These are phyloP conservation scores for Exophiala alcalophila DNA, from an alignment of 2,329 filamentous ascomycete species.

Conservation along the genomic window DNA sequence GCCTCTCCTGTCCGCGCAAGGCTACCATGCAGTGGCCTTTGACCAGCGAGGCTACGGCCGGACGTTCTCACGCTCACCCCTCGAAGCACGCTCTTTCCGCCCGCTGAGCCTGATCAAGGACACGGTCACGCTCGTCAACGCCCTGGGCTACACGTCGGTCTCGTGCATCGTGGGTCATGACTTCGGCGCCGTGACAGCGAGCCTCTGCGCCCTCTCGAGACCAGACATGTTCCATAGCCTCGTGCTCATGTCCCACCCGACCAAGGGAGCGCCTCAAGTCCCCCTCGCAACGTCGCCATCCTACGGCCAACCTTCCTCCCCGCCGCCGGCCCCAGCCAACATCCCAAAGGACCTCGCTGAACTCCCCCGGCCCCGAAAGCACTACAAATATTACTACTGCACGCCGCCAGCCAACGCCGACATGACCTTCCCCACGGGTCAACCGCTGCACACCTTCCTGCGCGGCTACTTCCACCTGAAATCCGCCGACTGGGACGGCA, in stretches of 20 bases:
- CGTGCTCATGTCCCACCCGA: conserved; percentile 64
- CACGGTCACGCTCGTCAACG: conserved; percentile 59
- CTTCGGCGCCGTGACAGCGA: conserved; percentile 61
- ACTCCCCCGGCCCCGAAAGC: conserved; percentile 59
- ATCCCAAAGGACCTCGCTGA: conserved; percentile 32
- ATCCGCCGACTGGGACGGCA: conserved; percentile 58
- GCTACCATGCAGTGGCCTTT: conserved; percentile 64
- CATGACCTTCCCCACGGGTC: conserved; percentile 40
- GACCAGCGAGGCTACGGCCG: conserved; percentile 68
- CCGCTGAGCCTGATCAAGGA: conserved; percentile 61
- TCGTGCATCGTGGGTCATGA: conserved; percentile 64
- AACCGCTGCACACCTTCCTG: conserved; percentile 57
- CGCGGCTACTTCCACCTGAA: conserved; percentile 68
- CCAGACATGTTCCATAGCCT: conserved; percentile 63
- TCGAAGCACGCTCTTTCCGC: conserved; percentile 45
- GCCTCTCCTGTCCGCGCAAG: conserved; percentile 54
- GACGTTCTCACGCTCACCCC: conserved; percentile 53
- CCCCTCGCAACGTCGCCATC: conserved; percentile 46
- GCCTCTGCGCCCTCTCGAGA: conserved; percentile 59
- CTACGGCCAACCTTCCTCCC: conserved; percentile 13
- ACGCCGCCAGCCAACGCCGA: conserved; percentile 37
- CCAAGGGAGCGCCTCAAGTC: conserved; percentile 52
- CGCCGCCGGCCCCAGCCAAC: conserved; percentile 22
- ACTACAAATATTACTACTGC: conserved; percentile 63
- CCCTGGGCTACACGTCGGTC: conserved; percentile 58